These are phyloP conservation scores for Candida berthetii DNA, from an alignment of 805 yeast genomes.

Conservation along the genomic window DNA sequence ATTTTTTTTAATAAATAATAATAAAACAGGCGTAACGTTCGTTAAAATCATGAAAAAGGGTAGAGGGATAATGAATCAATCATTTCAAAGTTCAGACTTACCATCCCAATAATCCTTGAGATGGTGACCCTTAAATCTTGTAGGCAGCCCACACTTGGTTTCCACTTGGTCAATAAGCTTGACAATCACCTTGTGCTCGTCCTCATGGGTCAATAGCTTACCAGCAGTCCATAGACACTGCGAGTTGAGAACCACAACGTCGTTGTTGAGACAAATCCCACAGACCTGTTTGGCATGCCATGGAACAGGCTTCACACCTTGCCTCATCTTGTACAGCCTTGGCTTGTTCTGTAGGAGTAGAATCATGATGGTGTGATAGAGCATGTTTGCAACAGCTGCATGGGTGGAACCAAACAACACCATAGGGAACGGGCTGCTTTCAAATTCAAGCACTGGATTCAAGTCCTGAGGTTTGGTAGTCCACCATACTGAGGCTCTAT, in stretches of 20 bases:
- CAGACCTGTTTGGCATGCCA: constrained; percentile 15
- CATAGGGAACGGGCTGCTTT: constrained; percentile 28
- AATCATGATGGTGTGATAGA: constrained; percentile 26
- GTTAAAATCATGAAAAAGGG: neutral
- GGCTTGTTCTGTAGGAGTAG: constrained; percentile 30
- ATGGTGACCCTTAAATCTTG: constrained; percentile 13
- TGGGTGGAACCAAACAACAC: constrained; percentile 22
- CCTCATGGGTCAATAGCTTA: constrained; percentile 16
- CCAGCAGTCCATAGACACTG: constrained; percentile 15
- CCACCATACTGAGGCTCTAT: constrained; percentile 28
- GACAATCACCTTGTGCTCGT: constrained; percentile 18
- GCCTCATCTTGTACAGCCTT: constrained; percentile 19
- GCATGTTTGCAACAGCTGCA: constrained; percentile 25
- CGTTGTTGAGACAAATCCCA: constrained; percentile 7
- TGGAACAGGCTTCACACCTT: constrained; percentile 10
- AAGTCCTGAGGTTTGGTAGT: constrained; percentile 22
- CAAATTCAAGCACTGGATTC: constrained; percentile 22
- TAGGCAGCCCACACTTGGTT: constrained; percentile 13
- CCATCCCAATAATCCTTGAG: constrained; percentile 22
- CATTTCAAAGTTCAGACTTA: neutral
- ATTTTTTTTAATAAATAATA: no score
- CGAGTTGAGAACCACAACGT: constrained; percentile 4
- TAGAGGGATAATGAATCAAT: neutral
- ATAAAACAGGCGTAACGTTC: neutral
- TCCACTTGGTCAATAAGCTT: constrained; percentile 15